Evolutionary conservation across 768 basidiomycete genomes (phyloP), one percentile per base, ranked within the genome.

Genomic region (Pleurotus citrinopileatus): DNA sequence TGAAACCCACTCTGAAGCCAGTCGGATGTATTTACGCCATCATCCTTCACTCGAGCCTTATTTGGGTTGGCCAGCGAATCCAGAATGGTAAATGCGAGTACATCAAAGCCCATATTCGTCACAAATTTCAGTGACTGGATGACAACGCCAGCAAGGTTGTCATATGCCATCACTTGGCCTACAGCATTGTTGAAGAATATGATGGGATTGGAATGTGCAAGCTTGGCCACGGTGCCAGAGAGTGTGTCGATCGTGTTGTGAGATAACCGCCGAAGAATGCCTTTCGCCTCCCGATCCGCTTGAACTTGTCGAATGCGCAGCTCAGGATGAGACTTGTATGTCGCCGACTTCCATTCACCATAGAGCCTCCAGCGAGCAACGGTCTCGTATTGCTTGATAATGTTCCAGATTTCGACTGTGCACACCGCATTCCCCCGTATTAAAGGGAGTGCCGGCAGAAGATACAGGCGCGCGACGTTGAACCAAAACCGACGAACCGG

Each of bases 81-180:
- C 53, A 99, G 75, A 56, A 97, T 80, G 52, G 91, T 76, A 65
- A 87, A 98, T 15, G 92, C 84, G 9, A 98, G 75, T 7, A 97
- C 92, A 64, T 99, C 97, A 63, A 93, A 98, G 5, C 92, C 92
- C 80, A 99, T 88, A 57, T 87, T 87, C 2, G 93, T 94, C 59
- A 94, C 84, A 70, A 91, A 95, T 65, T 90, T 77, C 60, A 94
- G 76, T 15, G 89, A 89, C 60, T 94, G 93, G 22, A 98, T 89
- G 38, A 98, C 89, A 19, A 94, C 91, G 37, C 79, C 80, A 8
- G 91, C 92, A 51, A 97, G 71, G 68, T 98, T 99, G 65, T 96
- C 91, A 63, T 99, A 99, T 12, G 91, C 87, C 87, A 94, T 93
- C 55, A 98, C 89, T 69, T 98, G 97, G 59, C 87, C 86, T 43